A percentile compares a stretch with the other conserved stretches of the same genome.
phyloP scores from a whole-genome alignment of 1,284 basidiomycete species.

The Sanghuangporus sanghuang region DNA sequence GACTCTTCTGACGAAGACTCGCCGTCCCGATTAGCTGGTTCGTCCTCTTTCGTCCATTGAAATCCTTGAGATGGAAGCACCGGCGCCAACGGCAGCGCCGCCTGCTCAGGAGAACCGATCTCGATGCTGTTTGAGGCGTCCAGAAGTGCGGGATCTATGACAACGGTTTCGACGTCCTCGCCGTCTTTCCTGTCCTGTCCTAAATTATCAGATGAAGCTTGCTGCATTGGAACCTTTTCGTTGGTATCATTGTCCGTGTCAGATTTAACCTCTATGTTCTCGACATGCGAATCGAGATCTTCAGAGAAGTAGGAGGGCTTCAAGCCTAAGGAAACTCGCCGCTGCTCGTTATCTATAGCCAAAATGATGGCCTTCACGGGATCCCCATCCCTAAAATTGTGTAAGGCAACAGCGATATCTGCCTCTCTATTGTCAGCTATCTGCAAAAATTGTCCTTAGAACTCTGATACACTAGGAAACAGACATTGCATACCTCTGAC shows the following conservation, averaged over 20 bases:
- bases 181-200: constrained; percentile 23
- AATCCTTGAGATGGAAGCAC: constrained; percentile 55
- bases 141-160: constrained; percentile 5
- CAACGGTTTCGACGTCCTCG: constrained; percentile 16
- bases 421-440: constrained; percentile 81
- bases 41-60: constrained; percentile 51
- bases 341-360: constrained; percentile 68
- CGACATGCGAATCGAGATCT: constrained; percentile 31
- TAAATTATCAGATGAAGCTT: constrained; percentile 19
- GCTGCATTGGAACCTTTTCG: constrained; percentile 21
- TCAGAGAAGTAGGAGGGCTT: constrained; percentile 81
- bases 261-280: constrained; percentile 26
- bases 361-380: constrained; percentile 78
- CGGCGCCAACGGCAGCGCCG: constrained; percentile 10
- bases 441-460: constrained; percentile 32
- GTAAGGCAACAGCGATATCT: constrained; percentile 73
- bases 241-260: constrained; percentile 27
- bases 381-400: constrained; percentile 85
- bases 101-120: constrained; percentile 14
- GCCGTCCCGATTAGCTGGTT: constrained; percentile 30
- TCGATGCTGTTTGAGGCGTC: not conserved
- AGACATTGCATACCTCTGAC: constrained; percentile 57
- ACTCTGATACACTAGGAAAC: not conserved
- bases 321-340: constrained; percentile 81
- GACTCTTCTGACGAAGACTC: constrained; percentile 41